A percentile compares a stretch with the other conserved stretches of the same genome.
Conservation (phyloP, 2,329 filamentous ascomycete genomes). For the Aspergillus sojae region DNA sequence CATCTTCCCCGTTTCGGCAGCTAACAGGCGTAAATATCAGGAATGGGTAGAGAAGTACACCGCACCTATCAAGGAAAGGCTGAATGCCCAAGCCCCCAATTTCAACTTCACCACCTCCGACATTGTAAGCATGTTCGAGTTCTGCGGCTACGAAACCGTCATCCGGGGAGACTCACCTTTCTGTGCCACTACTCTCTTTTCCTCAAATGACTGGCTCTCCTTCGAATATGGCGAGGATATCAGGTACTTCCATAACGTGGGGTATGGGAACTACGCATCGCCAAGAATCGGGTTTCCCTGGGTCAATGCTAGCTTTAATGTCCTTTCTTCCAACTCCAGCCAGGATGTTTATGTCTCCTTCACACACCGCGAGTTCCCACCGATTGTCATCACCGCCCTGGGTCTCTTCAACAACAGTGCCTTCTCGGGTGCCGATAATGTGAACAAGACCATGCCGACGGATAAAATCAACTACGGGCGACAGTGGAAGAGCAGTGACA, state of each 20-base stretch:
- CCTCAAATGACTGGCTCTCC: slow-evolving; percentile 65
- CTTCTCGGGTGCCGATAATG: slow-evolving; percentile 53
- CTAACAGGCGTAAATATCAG: slow-evolving; percentile 8
- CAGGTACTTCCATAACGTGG: slow-evolving; percentile 66
- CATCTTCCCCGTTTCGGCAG: background rate
- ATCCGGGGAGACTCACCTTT: slow-evolving; percentile 65
- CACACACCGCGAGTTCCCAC: slow-evolving; percentile 69
- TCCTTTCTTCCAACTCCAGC: slow-evolving; percentile 48
- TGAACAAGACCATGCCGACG: slow-evolving; percentile 67
- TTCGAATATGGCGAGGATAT: slow-evolving; percentile 69
- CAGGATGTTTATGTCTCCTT: slow-evolving; percentile 70
- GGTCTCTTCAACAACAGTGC: slow-evolving; percentile 71
- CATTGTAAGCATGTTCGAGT: slow-evolving; percentile 66
- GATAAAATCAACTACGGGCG: slow-evolving; percentile 65
- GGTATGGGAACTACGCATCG: slow-evolving; percentile 63
- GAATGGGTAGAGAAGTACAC: slow-evolving; percentile 51
- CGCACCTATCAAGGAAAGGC: slow-evolving; percentile 60
- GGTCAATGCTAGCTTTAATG: slow-evolving; percentile 63
- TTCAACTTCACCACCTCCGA: slow-evolving; percentile 68
- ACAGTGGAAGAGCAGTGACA: slow-evolving; percentile 64
- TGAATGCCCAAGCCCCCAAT: slow-evolving; percentile 54
- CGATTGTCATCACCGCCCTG: slow-evolving; percentile 67
- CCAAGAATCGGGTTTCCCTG: slow-evolving; percentile 66
- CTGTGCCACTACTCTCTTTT: slow-evolving; percentile 62
- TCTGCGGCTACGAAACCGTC: slow-evolving; percentile 68